A percentile compares a stretch with the other conserved stretches of the same genome.
Conservation (phyloP, 75 land plant species). For the Sequoia sempervirens region DNA sequence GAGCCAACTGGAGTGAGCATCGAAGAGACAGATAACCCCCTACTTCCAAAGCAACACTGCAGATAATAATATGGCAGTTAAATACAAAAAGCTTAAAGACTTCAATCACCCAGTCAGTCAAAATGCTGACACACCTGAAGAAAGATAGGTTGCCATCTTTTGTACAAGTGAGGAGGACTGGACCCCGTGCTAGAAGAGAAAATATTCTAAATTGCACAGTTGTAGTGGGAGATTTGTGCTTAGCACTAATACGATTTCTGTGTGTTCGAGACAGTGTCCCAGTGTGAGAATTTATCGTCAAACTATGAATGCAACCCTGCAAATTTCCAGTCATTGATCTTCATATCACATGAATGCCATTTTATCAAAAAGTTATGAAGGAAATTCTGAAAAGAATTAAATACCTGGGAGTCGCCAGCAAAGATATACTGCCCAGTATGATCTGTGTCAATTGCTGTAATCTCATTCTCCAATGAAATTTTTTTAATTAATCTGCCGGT, state of each 20-base stretch:
- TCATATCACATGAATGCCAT: not conserved
- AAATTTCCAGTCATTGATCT: constrained; percentile 7
- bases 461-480: constrained; percentile 54
- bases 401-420: constrained; percentile 83
- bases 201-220: constrained; percentile 86
- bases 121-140: constrained; percentile 58
- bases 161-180: constrained; percentile 77
- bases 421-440: constrained; percentile 88
- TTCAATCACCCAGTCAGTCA: too few species aligned
- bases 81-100: not conserved
- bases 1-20: constrained; percentile 78
- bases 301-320: constrained; percentile 81
- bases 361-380: not conserved
- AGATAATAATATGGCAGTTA: constrained; percentile 1
- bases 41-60: constrained; percentile 79
- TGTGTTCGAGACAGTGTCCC: constrained; percentile 72
- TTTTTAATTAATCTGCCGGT: constrained; percentile 76
- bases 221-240: constrained; percentile 67
- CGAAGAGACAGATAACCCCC: constrained; percentile 85
- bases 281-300: constrained; percentile 67
- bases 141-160: constrained; percentile 88
- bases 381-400: constrained; percentile 1
- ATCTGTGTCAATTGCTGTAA: constrained; percentile 90
- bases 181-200: constrained; percentile 77
- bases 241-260: constrained; percentile 38